These are phyloP conservation scores for Pinus tabuliformis DNA, from an alignment of 75 land plant genomes.

Conservation along the genomic window DNA sequence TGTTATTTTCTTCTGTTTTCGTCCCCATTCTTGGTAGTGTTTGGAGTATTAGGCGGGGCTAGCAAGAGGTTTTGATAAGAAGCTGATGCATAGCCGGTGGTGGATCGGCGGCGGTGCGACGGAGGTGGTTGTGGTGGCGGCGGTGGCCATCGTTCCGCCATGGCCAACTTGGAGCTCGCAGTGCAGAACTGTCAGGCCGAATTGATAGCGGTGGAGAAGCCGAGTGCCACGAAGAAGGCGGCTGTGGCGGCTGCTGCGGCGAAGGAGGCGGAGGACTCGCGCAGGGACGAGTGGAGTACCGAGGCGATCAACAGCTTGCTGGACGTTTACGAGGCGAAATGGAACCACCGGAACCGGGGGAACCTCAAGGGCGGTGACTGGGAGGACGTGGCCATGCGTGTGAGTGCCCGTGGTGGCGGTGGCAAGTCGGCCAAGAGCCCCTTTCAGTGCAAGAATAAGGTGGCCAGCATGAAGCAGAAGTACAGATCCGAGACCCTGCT, in stretches of 20 bases:
- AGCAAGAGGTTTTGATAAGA: no score
- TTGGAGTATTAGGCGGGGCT: no score
- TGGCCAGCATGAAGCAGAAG: slow-evolving; percentile 28
- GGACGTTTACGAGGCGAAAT: slow-evolving; percentile 31
- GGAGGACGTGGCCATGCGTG: slow-evolving; percentile 22
- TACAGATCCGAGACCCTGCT: slow-evolving; percentile 28
- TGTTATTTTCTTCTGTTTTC: no score
- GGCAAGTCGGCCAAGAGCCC: slow-evolving; percentile 17
- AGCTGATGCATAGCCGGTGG: no score
- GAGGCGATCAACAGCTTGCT: slow-evolving; percentile 16
- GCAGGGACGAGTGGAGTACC: slow-evolving; percentile 13
- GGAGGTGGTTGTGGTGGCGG: neutral
- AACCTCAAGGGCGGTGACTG: slow-evolving; percentile 27
- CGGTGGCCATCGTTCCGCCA: neutral
- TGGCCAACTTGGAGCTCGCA: slow-evolving; percentile 12
- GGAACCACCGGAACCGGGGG: slow-evolving; percentile 23
- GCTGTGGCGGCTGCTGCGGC: neutral
- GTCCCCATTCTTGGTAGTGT: no score
- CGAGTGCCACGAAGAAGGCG: neutral
- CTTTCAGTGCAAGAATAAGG: slow-evolving; percentile 32
- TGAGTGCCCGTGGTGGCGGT: slow-evolving; percentile 24
- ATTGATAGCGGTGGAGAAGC: slow-evolving; percentile 5
- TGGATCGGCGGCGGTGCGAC: no score
- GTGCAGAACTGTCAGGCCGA: slow-evolving; percentile 10
- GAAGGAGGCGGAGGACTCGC: slow-evolving; percentile 3